Evolutionary conservation across 129 eudicot species (phyloP), one percentile per base, ranked within the genome.

Genomic region (Arctium minus): DNA sequence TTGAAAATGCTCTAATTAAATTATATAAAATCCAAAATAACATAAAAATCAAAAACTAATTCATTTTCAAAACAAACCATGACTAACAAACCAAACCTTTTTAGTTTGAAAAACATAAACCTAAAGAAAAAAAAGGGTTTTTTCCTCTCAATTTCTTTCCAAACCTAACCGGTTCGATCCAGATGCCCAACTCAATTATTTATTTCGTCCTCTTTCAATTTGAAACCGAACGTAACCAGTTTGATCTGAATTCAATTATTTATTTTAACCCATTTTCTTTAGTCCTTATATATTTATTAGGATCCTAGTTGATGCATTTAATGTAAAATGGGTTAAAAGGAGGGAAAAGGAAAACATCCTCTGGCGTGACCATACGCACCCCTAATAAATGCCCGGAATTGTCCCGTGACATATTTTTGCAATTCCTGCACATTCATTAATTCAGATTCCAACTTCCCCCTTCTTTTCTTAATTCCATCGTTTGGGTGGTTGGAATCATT

Each of bases 371-470:
- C 84, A 44, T 84, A 83, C 82, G 79, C 82, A 30, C 83, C 80
- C 79, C 62, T 82, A 76, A 53, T 88, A 85, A 85, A 85, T 88
- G 85, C 15, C 18, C 3, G 38, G 87, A 79, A 79, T 83, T 83
- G 80, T 84, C 80, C 79, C 86, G 85, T 79, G 85, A 88, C 85
- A 74, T 73, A 56, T 83, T 67, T 78, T 75, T 46, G 70, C 81
- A 76, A 72, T 40, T 80, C 60, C 88, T 85, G 88, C 68, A 42
- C 85, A 68, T 80, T 83, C 84, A 73, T 86, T 79, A 38, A 53
- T 83, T 72, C 79, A 86, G 86, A 82, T 86, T 88, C 87, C 89
- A 88, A 83, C 91, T 77, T 78, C 89, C 86, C 86, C 22, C 35
- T 38, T 60, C 68, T 60, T 62, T 77, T 4, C 77, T 69, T 69